A percentile compares a stretch with the other conserved stretches of the same genome.
phyloP scores from a whole-genome alignment of 2,329 filamentous ascomycete species.

The Fusarium acutatum region DNA sequence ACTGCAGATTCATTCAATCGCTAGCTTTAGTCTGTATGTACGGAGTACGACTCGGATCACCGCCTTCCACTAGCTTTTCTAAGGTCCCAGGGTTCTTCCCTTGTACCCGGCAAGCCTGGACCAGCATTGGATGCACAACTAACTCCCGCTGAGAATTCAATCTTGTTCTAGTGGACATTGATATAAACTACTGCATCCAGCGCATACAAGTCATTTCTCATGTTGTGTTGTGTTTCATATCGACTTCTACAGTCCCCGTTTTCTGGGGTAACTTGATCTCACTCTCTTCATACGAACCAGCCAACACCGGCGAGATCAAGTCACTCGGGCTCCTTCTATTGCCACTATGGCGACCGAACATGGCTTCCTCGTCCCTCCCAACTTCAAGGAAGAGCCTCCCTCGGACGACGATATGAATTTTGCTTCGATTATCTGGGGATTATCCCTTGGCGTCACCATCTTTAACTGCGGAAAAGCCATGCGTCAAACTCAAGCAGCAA shows the following conservation, averaged over 20 bases:
- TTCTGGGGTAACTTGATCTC: background rate
- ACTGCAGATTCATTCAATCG: background rate
- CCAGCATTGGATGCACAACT: background rate
- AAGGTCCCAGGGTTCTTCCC: constrained; percentile 6
- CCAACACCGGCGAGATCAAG: background rate
- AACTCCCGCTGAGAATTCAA: background rate
- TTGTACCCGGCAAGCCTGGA: constrained; percentile 23
- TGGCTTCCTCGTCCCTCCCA: constrained; percentile 34
- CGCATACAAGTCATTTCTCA: background rate
- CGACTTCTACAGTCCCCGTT: background rate
- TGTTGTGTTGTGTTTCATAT: background rate
- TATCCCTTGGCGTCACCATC: constrained; percentile 33
- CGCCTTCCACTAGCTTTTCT: constrained; percentile 23
- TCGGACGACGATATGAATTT: constrained; percentile 32
- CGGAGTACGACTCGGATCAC: constrained; percentile 38
- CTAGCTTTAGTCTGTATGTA: constrained; percentile 6
- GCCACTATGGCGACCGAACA: constrained; percentile 8
- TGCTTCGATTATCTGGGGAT: constrained; percentile 36
- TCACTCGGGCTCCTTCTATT: background rate
- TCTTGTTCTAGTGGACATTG: background rate
- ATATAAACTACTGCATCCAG: constrained; percentile 8
- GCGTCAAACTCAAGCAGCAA: constrained; percentile 26
- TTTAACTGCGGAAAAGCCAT: constrained; percentile 36
- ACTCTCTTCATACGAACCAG: background rate
- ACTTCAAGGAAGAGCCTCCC: constrained; percentile 22